These are phyloP conservation scores for Suaeda aralocaspica DNA, from an alignment of 148 eudicot genomes.

Conservation along the genomic window DNA sequence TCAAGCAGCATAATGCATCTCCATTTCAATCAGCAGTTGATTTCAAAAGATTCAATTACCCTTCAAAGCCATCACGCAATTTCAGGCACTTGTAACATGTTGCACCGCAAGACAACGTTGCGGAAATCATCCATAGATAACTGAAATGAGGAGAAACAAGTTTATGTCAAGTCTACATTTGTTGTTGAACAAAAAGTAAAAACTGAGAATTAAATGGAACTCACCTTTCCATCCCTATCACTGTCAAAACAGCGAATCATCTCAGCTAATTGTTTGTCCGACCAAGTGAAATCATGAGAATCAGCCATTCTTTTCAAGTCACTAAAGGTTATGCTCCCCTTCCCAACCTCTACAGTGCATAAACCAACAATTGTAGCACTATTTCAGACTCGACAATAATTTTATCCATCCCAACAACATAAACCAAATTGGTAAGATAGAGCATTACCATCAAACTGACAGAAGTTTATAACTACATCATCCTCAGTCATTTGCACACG, in stretches of 20 bases:
- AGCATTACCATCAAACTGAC: conserved; percentile 82
- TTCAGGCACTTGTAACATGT: conserved; percentile 44
- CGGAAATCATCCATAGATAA: conserved; percentile 68
- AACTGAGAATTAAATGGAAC: background rate
- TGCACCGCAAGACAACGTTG: conserved; percentile 59
- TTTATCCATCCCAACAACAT: background rate
- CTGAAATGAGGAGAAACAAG: conserved; percentile 32
- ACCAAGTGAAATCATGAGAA: conserved; percentile 83
- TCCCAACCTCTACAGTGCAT: conserved; percentile 61
- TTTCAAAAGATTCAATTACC: no score
- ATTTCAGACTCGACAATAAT: background rate
- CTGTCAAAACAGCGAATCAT: conserved; percentile 75
- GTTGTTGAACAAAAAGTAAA: background rate
- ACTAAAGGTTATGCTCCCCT: conserved; percentile 55
- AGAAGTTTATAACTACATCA: conserved; percentile 80
- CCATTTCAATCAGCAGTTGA: background rate
- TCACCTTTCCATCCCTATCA: conserved; percentile 81
- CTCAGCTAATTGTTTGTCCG: conserved; percentile 74
- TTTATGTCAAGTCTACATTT: background rate
- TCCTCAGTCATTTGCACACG: conserved; percentile 85
- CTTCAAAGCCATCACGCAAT: conserved; percentile 15
- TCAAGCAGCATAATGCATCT: background rate
- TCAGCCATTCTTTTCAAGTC: conserved; percentile 66
- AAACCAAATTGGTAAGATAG: background rate
- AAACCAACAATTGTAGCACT: background rate